A percentile compares a stretch with the other conserved stretches of the same genome.
phyloP scores from a whole-genome alignment of 2,329 filamentous ascomycete genomes.

The Dothideomycetes sp. region DNA sequence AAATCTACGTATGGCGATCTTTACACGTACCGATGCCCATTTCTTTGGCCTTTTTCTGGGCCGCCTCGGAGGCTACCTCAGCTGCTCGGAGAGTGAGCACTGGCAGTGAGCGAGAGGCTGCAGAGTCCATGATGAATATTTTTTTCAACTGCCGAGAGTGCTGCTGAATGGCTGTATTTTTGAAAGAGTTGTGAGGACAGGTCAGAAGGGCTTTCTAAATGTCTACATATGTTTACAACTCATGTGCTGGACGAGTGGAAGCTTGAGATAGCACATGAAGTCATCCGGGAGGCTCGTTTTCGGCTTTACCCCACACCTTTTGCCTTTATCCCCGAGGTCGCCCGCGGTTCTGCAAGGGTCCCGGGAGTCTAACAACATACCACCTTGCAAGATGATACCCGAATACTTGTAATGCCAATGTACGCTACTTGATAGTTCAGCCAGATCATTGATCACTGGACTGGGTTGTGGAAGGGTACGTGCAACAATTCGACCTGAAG shows the following conservation, averaged over 20 bases:
- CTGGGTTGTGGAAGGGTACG: too few relatives aligned
- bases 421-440: too few relatives aligned
- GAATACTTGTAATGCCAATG: too few relatives aligned
- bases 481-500: too few relatives aligned
- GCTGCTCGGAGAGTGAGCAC: slow-evolving; percentile 24
- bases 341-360: too few relatives aligned
- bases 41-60: slow-evolving; percentile 23
- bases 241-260: background rate
- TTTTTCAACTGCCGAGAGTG: background rate
- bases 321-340: too few relatives aligned
- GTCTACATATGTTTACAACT: background rate
- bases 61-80: slow-evolving; percentile 21
- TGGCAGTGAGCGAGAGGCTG: slow-evolving; percentile 21
- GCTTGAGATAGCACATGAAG: background rate
- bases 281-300: background rate
- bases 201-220: background rate
- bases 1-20: background rate
- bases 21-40: slow-evolving; percentile 23
- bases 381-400: too few relatives aligned
- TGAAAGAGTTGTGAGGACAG: background rate
- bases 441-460: too few relatives aligned
- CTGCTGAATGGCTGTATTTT: background rate
- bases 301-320: background rate
- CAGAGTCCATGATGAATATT: slow-evolving; percentile 1
- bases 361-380: too few relatives aligned